phyloP scores from a whole-genome alignment of 2,329 filamentous ascomycete genomes.

The Biscogniauxia mediterranea region DNA sequence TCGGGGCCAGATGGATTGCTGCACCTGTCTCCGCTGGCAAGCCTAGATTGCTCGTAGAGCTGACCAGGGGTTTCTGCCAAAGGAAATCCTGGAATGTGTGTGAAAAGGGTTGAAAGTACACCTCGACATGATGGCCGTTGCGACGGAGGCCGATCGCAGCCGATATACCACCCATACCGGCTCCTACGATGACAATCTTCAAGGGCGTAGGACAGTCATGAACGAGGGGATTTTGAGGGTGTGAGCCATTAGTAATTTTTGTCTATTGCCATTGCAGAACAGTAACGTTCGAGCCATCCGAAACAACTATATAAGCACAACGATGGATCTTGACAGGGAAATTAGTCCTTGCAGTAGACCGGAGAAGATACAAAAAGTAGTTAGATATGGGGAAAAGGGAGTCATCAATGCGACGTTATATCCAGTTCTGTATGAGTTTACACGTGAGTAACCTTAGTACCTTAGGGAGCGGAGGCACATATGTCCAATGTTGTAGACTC shows the following conservation, averaged over 20 bases:
- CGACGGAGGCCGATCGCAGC: slow-evolving; percentile 29
- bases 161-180: slow-evolving; percentile 32
- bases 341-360: background rate
- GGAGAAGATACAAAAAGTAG: background rate
- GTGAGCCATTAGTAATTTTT: slow-evolving; percentile 1
- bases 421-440: background rate
- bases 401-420: background rate
- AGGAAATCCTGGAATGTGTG: background rate
- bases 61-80: slow-evolving; percentile 22
- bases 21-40: slow-evolving; percentile 58
- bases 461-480: background rate
- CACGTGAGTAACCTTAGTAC: too few species aligned
- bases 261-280: slow-evolving; percentile 6
- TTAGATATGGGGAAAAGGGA: background rate
- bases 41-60: slow-evolving; percentile 55
- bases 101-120: background rate
- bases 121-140: slow-evolving; percentile 13
- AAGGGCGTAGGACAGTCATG: slow-evolving; percentile 15
- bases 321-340: background rate
- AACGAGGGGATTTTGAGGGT: slow-evolving; percentile 12
- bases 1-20: slow-evolving; percentile 62
- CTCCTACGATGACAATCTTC: slow-evolving; percentile 29
- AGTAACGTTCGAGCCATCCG: background rate
- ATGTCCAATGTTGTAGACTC: background rate
- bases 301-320: background rate